phyloP scores from a whole-genome alignment of 106 monocot genomes.

The Chionographis japonica region DNA sequence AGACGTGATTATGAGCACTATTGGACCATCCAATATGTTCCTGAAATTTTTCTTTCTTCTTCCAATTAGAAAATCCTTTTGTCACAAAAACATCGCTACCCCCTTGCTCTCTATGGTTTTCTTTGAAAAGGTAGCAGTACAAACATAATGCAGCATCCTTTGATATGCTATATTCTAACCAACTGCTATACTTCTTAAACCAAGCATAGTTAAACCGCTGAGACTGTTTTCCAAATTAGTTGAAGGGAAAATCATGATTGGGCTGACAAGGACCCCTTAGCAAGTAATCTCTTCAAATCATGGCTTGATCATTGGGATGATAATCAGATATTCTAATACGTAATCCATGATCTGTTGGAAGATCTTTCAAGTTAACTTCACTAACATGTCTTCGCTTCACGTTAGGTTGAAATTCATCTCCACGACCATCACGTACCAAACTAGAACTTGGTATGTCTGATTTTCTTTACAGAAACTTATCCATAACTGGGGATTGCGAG shows the following conservation, averaged over 20 bases:
- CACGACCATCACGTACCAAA: too few relatives aligned
- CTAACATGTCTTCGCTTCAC: neutral
- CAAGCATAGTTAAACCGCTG: neutral
- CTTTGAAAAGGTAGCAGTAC: neutral
- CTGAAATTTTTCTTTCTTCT: neutral
- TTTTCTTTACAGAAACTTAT: slow-evolving; percentile 1
- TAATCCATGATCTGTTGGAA: neutral
- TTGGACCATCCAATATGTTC: too few relatives aligned
- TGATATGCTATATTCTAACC: neutral
- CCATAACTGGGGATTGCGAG: neutral
- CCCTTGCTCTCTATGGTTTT: neutral
- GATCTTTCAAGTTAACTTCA: neutral
- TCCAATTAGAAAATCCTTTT: neutral
- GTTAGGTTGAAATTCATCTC: neutral
- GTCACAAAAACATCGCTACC: neutral
- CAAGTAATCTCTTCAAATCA: neutral
- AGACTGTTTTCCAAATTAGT: neutral
- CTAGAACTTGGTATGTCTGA: too few relatives aligned
- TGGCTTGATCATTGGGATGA: neutral
- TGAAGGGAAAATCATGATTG: neutral
- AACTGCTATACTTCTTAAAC: neutral
- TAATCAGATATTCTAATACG: neutral
- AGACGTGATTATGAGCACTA: too few relatives aligned
- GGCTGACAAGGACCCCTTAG: slow-evolving; percentile 2
- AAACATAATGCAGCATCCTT: neutral